Evolutionary conservation across 139 green algal genomes (phyloP).

Genomic region (Chara braunii): DNA sequence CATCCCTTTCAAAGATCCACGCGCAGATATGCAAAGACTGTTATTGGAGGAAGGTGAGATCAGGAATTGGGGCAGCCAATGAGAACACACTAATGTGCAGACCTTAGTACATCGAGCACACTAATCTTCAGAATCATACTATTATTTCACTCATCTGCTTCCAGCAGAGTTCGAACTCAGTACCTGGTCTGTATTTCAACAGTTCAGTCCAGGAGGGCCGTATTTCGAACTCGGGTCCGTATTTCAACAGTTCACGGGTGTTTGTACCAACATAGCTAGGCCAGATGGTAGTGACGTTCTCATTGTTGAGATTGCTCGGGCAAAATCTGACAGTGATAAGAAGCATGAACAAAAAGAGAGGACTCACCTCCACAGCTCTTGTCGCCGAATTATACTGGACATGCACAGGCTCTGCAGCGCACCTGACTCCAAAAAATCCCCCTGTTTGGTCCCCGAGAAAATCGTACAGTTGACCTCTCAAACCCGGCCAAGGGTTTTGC

Average conservation of each 20-base stretch:
- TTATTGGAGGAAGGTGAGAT: neutral
- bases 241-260: too few relatives aligned
- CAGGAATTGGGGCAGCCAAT: neutral
- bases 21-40: too few relatives aligned
- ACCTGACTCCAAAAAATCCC: conserved; percentile 9
- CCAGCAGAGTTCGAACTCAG: too few relatives aligned
- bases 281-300: neutral
- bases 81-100: neutral
- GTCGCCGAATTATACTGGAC: conserved; percentile 31
- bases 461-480: conserved; percentile 45
- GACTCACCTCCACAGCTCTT: conserved; percentile 10
- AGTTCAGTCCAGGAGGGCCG: too few relatives aligned
- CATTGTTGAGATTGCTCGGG: neutral
- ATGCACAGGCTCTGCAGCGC: conserved; percentile 21
- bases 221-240: too few relatives aligned
- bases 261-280: neutral
- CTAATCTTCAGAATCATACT: neutral
- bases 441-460: conserved; percentile 11
- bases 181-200: too few relatives aligned
- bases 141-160: neutral
- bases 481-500: conserved; percentile 43
- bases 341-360: neutral
- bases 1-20: too few relatives aligned
- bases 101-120: neutral
- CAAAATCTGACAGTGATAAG: conserved; percentile 2